phyloP scores from a whole-genome alignment of 345 rosid genomes.

The Eucalyptus erythrocorys region DNA sequence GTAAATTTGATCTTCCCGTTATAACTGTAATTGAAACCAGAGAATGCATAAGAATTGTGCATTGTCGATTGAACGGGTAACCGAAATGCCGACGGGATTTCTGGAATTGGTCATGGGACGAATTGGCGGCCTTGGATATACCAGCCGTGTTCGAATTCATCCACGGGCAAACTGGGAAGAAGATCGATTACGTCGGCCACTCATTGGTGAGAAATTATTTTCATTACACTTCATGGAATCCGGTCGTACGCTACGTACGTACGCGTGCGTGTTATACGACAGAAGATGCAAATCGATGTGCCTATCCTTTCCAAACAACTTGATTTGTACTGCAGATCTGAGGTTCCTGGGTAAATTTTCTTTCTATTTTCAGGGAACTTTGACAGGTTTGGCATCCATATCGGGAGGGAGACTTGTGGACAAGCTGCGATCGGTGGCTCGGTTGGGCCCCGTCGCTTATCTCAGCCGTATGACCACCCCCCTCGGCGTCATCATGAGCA shows the following conservation, averaged over 20 bases:
- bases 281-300: background rate
- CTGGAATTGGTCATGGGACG: slow-evolving; percentile 99
- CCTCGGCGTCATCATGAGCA: slow-evolving; percentile 47
- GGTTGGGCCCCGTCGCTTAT: slow-evolving; percentile 79
- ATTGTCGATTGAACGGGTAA: background rate
- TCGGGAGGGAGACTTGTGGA: slow-evolving; percentile 63
- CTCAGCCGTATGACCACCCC: slow-evolving; percentile 79
- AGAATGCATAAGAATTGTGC: background rate
- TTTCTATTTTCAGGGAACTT: slow-evolving; percentile 47
- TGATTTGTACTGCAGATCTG: background rate
- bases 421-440: slow-evolving; percentile 51
- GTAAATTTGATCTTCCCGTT: background rate
- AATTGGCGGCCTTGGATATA: slow-evolving; percentile 52
- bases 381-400: slow-evolving; percentile 65
- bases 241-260: background rate
- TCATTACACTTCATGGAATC: background rate
- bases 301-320: background rate
- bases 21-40: background rate
- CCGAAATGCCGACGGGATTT: slow-evolving; percentile 29
- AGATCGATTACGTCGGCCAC: slow-evolving; percentile 82
- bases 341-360: background rate
- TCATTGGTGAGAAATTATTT: slow-evolving; percentile 40
- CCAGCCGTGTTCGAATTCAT: slow-evolving; percentile 70
- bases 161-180: slow-evolving; percentile 43
- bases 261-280: background rate